phyloP scores from a whole-genome alignment of 495 filamentous ascomycete genomes.

The Lophiotrema nucula region DNA sequence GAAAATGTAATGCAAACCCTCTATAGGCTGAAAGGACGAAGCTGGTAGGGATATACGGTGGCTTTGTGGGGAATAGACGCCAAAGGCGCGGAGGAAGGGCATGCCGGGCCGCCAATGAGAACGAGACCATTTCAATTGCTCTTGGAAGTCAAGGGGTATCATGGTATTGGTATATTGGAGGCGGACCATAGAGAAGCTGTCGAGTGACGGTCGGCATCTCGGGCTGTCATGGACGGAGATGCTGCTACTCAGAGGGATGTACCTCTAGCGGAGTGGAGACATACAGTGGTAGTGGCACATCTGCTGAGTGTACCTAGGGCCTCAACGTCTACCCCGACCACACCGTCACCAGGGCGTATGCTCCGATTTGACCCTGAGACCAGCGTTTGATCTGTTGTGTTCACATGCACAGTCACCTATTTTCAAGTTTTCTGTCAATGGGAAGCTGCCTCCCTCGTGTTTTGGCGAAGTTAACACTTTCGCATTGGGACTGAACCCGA shows the following conservation, averaged over 20 bases:
- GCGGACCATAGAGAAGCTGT: background rate
- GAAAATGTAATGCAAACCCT: no score
- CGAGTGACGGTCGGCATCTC: background rate
- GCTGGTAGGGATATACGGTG: no score
- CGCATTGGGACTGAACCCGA: no score
- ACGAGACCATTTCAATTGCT: background rate
- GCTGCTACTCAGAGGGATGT: conserved; percentile 3
- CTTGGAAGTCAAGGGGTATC: conserved; percentile 4
- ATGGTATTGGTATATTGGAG: conserved; percentile 17
- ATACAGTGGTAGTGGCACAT: background rate
- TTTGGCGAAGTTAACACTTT: no score
- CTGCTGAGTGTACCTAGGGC: conserved; percentile 1
- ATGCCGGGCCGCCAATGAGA: background rate
- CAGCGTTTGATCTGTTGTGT: no score
- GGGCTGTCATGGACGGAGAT: background rate
- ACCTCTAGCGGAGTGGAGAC: conserved; percentile 1
- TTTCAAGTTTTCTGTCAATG: no score
- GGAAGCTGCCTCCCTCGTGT: no score
- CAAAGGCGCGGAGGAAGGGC: background rate
- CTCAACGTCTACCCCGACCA: background rate
- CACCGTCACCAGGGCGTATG: background rate
- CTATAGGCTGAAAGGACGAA: no score
- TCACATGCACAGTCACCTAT: no score
- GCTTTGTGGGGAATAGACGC: no score
- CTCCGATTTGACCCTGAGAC: background rate